Base-by-base conservation (phyloP, 495 filamentous ascomycete genomes). In the Aspergillus affinis region DNA sequence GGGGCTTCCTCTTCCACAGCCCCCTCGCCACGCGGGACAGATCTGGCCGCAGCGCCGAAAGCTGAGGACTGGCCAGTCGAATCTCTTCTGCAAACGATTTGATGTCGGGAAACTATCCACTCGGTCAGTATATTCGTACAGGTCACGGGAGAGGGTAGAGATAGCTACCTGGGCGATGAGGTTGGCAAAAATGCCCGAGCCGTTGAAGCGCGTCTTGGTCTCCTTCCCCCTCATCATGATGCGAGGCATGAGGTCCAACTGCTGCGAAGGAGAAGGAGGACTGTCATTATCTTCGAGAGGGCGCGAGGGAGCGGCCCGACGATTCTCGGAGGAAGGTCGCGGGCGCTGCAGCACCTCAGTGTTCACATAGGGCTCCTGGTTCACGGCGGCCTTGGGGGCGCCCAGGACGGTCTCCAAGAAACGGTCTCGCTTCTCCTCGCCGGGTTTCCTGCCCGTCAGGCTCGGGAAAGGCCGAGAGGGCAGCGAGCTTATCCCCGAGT, bases 331-430 rank as follows among this genome's bases (percentile, higher is more conserved):
- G 12, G 63, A 21, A 56, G 65, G 68, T 58, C 65, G 72, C 0
- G 65, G 67, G 18, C 74, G 70, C 50, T 75, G 74, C 59, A 75
- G 26, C 17, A 75, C 29, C 10, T 68, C 69, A 3, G 71, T 57
- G 54, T 66, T 72, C 26, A 71, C 68, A 62, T 73, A 72, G 12
- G 69, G 68, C 27, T 78, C 75, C 57, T 76, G 75, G 27, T 74
- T 72, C 26, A 75, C 69, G 17, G 71, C 73, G 15, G 77, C 70
- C 47, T 74, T 79, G 3, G 77, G 75, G 10, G 72, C 77, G 3
- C 76, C 77, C 29, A 79, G 61, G 26, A 79, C 77, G 7, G 77
- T 79, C 64, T 79, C 77, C 26, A 79, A 54, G 48, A 79, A 79
- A 17, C 72, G 71, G 47, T 73, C 71, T 23, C 64, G 63, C 46